A percentile compares a stretch with the other conserved stretches of the same genome.
Conservation (phyloP, 495 filamentous ascomycete genomes). For the Penicillium paradoxum region DNA sequence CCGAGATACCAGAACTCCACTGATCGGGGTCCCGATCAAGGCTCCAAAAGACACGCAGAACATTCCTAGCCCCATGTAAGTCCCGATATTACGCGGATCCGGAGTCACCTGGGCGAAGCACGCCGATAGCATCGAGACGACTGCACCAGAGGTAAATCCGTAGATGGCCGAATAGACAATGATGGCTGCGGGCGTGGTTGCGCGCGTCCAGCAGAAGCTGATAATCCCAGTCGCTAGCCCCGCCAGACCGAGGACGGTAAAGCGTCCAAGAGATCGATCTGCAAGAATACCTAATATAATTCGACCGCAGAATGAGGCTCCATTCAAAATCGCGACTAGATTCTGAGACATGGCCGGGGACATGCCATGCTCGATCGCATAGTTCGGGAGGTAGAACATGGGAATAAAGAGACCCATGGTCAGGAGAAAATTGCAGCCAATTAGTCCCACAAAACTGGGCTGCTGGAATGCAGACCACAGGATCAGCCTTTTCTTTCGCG, state of each 20-base stretch:
- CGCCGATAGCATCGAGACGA: no score
- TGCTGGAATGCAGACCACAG: background rate
- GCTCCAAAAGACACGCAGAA: no score
- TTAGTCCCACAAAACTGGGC: no score
- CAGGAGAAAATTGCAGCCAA: conserved; percentile 28
- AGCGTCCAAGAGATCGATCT: conserved; percentile 59
- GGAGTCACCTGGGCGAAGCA: no score
- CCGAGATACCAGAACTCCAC: no score
- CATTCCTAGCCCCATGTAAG: no score
- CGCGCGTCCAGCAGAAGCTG: conserved; percentile 37
- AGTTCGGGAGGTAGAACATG: conserved; percentile 39
- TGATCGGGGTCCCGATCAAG: no score
- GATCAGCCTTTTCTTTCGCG: background rate
- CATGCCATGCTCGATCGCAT: conserved; percentile 31
- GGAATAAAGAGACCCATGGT: conserved; percentile 48
- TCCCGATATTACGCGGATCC: no score
- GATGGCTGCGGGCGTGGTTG: conserved; percentile 27
- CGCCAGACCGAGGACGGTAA: conserved; percentile 61
- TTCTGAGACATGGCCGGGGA: conserved; percentile 35
- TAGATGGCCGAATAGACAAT: conserved; percentile 33
- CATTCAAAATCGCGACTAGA: conserved; percentile 45
- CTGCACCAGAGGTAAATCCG: conserved; percentile 39
- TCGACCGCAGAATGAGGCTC: conserved; percentile 38
- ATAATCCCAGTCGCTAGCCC: conserved; percentile 51
- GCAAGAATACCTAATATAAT: conserved; percentile 52